Base-by-base conservation (phyloP, 306 rosid species). In the Acmispon strigosus region DNA sequence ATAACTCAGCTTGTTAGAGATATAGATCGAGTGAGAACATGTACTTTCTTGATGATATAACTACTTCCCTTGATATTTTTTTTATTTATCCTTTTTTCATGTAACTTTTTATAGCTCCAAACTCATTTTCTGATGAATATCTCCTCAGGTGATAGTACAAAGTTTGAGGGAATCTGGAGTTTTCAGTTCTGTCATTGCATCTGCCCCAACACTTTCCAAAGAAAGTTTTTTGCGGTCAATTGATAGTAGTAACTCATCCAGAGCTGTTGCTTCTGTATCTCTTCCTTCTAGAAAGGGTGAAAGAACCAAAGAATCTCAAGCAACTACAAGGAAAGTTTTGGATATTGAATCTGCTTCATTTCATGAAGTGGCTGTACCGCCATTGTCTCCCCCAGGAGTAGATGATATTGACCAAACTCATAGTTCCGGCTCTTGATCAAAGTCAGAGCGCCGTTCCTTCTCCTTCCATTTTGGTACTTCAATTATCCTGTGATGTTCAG, bases 91-190 rank as follows among this genome's bases (percentile, higher is more conserved):
- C 19, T 3, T 27, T 27, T 54, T 51, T 14, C 10, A 19, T 15
- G 24, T 32, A 29, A 13, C 16, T 2, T 45, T 29, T 47, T 8
- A 11, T 59, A 13, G 27, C 61, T 52, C 6, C 14, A 13, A 57
- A 41, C 16, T 42, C 18, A 70, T 78, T 65, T 71, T 66, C 58
- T 15, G 6, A 24, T 62, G 29, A 54, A 45, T 57, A 43, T 27
- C 27, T 51, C 32, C 62, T 59, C 82, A 94, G 99, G 97, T 76
- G 80, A 86, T 94, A 69, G 76, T 91, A 60, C 95, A 94, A 80
- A 96, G 97, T 37, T 76, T 94, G 70, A 81, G 87, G 81, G 97
- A 91, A 77, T 88, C 96, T 4, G 97, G 96, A 27, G 88, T 94
- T 57, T 94, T 94, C 87, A 91, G 86, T 80, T 90, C 98, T 45